Conservation (phyloP, 2,329 filamentous ascomycete species). For the Escovopsis sp. region DNA sequence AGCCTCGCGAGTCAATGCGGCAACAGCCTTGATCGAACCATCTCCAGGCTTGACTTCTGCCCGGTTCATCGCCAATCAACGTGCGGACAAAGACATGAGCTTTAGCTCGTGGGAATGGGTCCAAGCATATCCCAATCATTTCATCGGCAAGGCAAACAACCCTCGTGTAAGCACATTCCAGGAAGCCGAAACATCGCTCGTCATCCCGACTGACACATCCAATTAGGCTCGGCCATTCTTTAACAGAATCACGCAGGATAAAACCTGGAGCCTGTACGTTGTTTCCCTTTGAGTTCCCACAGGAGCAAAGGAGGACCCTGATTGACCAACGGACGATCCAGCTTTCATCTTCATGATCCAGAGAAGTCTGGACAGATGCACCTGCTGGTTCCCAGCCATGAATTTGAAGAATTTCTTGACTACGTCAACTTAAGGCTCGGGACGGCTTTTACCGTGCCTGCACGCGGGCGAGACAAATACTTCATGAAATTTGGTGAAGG, state of each 20-base stretch:
- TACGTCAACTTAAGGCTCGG: conserved; percentile 47
- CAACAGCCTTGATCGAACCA: neutral
- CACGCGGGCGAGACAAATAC: conserved; percentile 39
- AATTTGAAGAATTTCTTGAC: conserved; percentile 50
- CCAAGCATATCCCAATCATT: conserved; percentile 42
- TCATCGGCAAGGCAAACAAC: conserved; percentile 38
- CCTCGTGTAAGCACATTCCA: conserved; percentile 23
- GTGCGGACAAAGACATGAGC: conserved; percentile 10
- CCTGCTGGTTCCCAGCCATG: conserved; percentile 50
- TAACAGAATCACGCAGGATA: conserved; percentile 39
- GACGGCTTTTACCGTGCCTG: conserved; percentile 43
- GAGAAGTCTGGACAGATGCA: conserved; percentile 32
- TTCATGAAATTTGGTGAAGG: conserved; percentile 44
- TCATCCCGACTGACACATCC: conserved; percentile 5
- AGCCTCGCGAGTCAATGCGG: no score
- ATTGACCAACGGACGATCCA: conserved; percentile 15
- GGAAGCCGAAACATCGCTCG: no score
- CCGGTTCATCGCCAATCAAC: conserved; percentile 12
- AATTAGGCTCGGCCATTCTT: conserved; percentile 37
- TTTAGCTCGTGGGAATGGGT: conserved; percentile 41
- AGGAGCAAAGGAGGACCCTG: neutral
- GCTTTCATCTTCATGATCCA: conserved; percentile 52
- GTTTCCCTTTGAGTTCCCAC: neutral
- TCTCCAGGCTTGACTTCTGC: conserved; percentile 9
- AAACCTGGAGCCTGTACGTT: conserved; percentile 60